Base-by-base conservation (phyloP, 2,329 filamentous ascomycete species). In the Biscogniauxia sp. region DNA sequence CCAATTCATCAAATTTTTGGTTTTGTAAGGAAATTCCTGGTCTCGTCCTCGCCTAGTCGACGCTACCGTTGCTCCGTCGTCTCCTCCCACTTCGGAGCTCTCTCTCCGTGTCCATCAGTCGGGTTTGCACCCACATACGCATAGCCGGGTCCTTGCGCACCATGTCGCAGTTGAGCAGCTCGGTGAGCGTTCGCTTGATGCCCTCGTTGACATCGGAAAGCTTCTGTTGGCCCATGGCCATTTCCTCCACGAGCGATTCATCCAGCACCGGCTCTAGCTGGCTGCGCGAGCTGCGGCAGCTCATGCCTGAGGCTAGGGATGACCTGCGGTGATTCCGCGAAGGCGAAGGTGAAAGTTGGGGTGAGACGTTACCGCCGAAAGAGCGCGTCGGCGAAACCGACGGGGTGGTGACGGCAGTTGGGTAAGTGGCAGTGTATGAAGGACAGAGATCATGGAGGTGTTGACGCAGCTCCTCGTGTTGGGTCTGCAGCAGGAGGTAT, bases 181-280 rank as follows among this genome's bases (percentile, higher is more conserved):
- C 84, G 5, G 84, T 88, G 66, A 88, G 70, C 1, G 83, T 81
- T 32, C 83, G 79, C 75, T 88, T 88, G 75, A 87, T 84, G 66
- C 81, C 80, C 73, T 86, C 84, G 72, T 85, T 85, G 72, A 86
- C 80, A 63, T 81, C 78, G 55, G 77, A 83, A 11, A 86, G 77
- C 62, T 79, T 82, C 64, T 81, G 78, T 69, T 85, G 82, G 68
- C 83, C 82, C 19, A 75, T 75, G 0, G 79, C 81, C 64, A 85
- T 79, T 67, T 82, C 80, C 62, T 75, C 75, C 20, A 82, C 70
- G 6, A 79, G 78, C 57, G 79, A 75, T 68, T 81, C 80, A 67
- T 84, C 80, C 20, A 77, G 69, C 32, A 81, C 79, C 23, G 78
- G 79, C 58, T 72, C 72, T 7, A 74, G 62, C 20, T 66, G 67